Evolutionary conservation across 805 yeast genomes (phyloP).

Genomic region (Starmerella apis): DNA sequence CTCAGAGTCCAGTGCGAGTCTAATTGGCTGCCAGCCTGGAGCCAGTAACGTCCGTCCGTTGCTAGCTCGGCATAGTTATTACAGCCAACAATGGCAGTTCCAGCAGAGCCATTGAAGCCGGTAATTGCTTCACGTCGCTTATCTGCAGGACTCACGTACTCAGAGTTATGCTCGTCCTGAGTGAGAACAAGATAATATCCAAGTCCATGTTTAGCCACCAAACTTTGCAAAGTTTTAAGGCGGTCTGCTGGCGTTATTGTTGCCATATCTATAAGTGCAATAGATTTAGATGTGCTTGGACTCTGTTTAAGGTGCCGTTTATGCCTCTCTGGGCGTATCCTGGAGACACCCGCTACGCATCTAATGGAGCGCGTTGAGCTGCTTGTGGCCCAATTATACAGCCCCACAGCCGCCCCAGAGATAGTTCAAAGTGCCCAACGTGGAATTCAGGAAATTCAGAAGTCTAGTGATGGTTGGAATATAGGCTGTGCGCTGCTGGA

Average conservation of each 20-base stretch:
- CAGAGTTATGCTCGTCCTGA: constrained; percentile 90
- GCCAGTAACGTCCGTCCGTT: constrained; percentile 90
- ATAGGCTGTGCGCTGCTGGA: constrained; percentile 48
- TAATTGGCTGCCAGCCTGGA: constrained; percentile 78
- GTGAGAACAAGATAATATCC: constrained; percentile 72
- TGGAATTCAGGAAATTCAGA: constrained; percentile 50
- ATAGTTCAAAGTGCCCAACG: constrained; percentile 35
- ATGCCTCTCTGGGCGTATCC: not conserved
- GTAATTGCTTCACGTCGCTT: constrained; percentile 73
- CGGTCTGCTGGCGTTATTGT: not conserved
- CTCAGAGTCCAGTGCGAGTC: constrained; percentile 70
- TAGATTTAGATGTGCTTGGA: no score
- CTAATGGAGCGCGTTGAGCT: constrained; percentile 9
- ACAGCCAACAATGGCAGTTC: constrained; percentile 71
- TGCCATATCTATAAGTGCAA: not conserved
- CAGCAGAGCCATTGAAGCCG: constrained; percentile 88
- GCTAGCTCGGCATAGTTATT: constrained; percentile 59
- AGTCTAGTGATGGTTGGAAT: constrained; percentile 43
- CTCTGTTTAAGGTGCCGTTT: no score
- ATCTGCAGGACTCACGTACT: constrained; percentile 73
- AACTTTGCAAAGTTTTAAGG: constrained; percentile 15
- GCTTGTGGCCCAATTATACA: constrained; percentile 20
- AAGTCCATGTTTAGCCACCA: constrained; percentile 51
- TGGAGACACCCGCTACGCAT: not conserved
- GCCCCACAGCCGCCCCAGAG: constrained; percentile 16